These are phyloP conservation scores for Gossypium longicalyx DNA, from an alignment of 345 rosid species.

Conservation along the genomic window DNA sequence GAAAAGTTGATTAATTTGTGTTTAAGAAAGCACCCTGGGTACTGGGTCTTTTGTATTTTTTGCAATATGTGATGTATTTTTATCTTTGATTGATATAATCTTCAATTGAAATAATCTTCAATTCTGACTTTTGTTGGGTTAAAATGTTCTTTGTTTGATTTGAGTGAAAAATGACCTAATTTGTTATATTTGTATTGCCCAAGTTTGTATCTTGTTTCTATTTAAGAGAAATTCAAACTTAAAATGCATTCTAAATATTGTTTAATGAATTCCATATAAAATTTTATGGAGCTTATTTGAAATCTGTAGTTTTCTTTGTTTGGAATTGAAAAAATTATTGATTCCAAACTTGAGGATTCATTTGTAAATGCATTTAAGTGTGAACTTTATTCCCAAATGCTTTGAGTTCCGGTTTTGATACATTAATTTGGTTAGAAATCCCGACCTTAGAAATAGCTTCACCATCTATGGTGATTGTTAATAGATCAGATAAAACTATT, in stretches of 20 bases:
- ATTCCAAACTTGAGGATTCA: not conserved
- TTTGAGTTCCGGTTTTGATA: not conserved
- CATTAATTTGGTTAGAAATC: not conserved
- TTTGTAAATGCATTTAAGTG: not conserved
- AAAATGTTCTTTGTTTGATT: not conserved
- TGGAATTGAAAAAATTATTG: not conserved
- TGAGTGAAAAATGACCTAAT: not conserved
- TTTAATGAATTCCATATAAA: not conserved
- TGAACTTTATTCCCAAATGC: not conserved
- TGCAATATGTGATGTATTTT: not conserved
- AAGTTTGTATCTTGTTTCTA: not conserved
- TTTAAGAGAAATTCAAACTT: not conserved
- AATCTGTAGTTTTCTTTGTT: conserved; percentile 8
- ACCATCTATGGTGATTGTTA: not conserved
- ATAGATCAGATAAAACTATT: not conserved
- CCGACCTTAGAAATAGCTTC: not conserved
- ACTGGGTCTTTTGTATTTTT: not conserved
- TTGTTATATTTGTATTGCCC: not conserved
- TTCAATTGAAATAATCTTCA: not conserved
- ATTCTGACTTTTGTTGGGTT: not conserved
- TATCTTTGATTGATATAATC: not conserved
- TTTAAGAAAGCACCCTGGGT: conserved; percentile 2
- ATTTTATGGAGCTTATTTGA: not conserved
- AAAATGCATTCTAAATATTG: not conserved
- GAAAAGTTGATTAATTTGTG: conserved; percentile 10